Evolutionary conservation across 352 stramenopile genomes (phyloP), one percentile per base, ranked within the genome.

Genomic region (Phytophthora fragariaefolia): DNA sequence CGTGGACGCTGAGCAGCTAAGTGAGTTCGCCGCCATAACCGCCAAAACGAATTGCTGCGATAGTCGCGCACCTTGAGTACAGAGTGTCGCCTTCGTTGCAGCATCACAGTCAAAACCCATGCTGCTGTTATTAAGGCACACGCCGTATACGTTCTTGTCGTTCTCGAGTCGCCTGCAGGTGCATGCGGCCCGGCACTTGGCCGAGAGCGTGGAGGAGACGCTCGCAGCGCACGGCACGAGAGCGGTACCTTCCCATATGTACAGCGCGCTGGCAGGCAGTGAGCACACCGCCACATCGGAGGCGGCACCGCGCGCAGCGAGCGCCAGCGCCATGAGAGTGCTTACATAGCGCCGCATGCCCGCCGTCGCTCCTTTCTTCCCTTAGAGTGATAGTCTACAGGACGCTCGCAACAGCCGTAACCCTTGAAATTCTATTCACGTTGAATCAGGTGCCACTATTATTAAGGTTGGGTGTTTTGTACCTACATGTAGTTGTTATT

Each of bases 211-310:
- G 42, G 50, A 52, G 40, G 65, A 62, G 42, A n/a, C 46, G 2
- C 45, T 57, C 3, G 42, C 18, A 57, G 48, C 49, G 32, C 64
- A 68, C 26, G 50, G 18, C 26, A 58, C 34, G 13, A 69, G 51
- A n/a, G 26, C 18, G 23, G 10, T 59, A n/a, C 34, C 52, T 13
- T 34, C 13, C 24, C 12, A 27, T 22, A 82, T 13, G 60, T 73
- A 80, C 10, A 82, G 52, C 48, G 63, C 42, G 10, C 23, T 63
- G 13, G 63, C 63, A 3, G 74, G 68, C 32, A 82, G 36, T 15
- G 67, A 63, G 26, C 74, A 82, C 32, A 71, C 47, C 6, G n/a
- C 34, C 43, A 69, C 27, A 12, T 69, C 50, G 34, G 65, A 54
- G 9, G 22, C 24, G 7, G 47, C 30, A 49, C 23, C 40, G 18